Base-by-base conservation (phyloP, 257 asterid genomes). In the Thymus mandschuricus region DNA sequence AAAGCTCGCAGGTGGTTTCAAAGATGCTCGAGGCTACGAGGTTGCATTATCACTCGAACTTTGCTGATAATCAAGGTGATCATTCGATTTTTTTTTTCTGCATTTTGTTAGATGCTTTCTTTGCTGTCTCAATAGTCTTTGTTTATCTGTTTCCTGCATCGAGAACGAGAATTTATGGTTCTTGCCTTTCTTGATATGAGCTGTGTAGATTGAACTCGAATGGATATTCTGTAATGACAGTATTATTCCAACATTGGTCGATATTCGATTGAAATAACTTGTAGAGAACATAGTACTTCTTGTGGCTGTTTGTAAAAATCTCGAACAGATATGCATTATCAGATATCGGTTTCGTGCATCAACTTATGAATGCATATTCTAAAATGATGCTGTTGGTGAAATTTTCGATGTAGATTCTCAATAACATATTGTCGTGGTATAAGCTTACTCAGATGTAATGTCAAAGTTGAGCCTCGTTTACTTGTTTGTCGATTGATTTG, bases 11-110 rank as follows among this genome's bases (percentile, higher is more conserved):
- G 75, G 95, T 81, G 85, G 99, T 94, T 54, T 94, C 99, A 0
- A 89, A 85, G 90, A 88, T 86, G 97, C 89, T 94, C 30, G 99
- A 94, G 87, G 99, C 99, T 49, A 89, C 96, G 1, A 80, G 87
- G 81, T 69, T 94, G 88, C 99, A 94, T 82, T 94, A 91, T 73
- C 99, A 94, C 82, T 89, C 97, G 0, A 94, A 91, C 75, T 94
- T 94, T 58, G 97, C 99, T 0, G 98, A 94, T 84, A 88, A 90
- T 85, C 87, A 91, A 89, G 99, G 99, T 91, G 81, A 85, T 58
- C 57, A 38, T 67, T 46, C 61, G n/a, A 34, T 27, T 60, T 65
- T 27, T 65, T 27, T 65, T 31, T 65, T 31, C 15, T 29, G 10
- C 29, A 8, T 43, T 50, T 51, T 55, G 54, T 58, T 64, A 35